Evolutionary conservation across 140 eudicot genomes (phyloP).

Genomic region (Cichorium intybus): DNA sequence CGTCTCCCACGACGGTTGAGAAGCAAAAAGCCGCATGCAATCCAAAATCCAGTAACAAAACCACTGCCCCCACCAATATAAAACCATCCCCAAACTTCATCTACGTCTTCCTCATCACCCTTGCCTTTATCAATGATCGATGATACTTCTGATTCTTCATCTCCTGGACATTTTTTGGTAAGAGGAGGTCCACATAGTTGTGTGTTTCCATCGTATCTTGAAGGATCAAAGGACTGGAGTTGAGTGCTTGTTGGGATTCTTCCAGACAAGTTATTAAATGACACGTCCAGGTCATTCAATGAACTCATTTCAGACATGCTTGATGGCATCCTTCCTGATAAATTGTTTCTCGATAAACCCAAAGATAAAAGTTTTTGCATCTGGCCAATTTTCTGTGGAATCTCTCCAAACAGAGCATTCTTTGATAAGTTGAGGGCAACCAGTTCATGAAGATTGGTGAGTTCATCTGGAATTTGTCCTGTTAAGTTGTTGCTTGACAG

Average conservation of each 20-base stretch:
- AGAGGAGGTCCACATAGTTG: no score
- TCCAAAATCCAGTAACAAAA: slow-evolving; percentile 1
- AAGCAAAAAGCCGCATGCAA: neutral
- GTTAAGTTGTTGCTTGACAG: no score
- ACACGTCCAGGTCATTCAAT: neutral
- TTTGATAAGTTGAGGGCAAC: neutral
- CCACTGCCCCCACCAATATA: slow-evolving; percentile 1
- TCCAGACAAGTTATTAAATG: neutral
- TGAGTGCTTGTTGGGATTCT: neutral
- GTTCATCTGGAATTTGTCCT: neutral
- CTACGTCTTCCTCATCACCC: no score
- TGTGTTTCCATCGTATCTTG: neutral
- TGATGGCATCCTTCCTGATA: neutral
- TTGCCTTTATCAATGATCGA: no score
- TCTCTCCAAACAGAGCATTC: neutral
- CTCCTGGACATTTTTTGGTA: neutral
- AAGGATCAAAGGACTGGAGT: neutral
- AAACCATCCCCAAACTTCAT: no score
- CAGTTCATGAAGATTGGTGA: neutral
- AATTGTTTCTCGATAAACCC: neutral
- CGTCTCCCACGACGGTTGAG: neutral
- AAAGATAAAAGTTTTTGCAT: neutral
- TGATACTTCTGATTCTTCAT: no score
- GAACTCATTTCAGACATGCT: neutral
- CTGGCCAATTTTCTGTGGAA: neutral